These are phyloP conservation scores for Lactarius hatsudake DNA, from an alignment of 768 basidiomycete species.

Conservation along the genomic window DNA sequence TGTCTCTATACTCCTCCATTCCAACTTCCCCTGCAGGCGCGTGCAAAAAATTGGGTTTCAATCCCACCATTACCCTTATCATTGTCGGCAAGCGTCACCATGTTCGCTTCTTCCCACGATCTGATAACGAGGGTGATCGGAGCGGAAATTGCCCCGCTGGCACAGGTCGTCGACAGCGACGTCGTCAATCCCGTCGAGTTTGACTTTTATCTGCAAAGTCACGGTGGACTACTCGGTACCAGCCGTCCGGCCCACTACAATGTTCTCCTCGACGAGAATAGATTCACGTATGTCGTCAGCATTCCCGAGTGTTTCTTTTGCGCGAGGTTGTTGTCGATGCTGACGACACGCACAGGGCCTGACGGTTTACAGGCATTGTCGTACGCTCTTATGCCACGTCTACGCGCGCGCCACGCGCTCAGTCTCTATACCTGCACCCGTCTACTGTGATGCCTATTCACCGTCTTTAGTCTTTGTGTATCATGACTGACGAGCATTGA, in stretches of 20 bases:
- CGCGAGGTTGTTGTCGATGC: neutral
- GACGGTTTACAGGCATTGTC: conserved; percentile 69
- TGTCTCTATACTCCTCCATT: neutral
- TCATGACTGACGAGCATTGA: neutral
- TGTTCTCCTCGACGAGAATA: conserved; percentile 52
- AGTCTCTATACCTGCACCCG: conserved; percentile 79
- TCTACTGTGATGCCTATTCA: conserved; percentile 61
- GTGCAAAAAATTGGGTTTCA: conserved; percentile 55
- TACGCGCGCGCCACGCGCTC: conserved; percentile 80
- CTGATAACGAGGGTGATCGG: conserved; percentile 48
- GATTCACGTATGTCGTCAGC: conserved; percentile 49
- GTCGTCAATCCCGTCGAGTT: conserved; percentile 70
- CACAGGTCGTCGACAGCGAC: conserved; percentile 71
- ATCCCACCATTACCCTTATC: conserved; percentile 68
- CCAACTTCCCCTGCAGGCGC: conserved; percentile 45
- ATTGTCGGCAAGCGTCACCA: conserved; percentile 81
- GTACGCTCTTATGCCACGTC: conserved; percentile 75
- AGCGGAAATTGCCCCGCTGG: conserved; percentile 77
- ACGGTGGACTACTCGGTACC: conserved; percentile 75
- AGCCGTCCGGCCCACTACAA: conserved; percentile 65
- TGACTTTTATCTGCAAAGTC: conserved; percentile 77
- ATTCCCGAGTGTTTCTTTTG: neutral
- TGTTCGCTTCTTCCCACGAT: conserved; percentile 57
- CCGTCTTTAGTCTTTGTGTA: neutral
- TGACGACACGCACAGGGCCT: conserved; percentile 43